Conservation (phyloP, 148 eudicot species). For the Rhododendron ovatum region DNA sequence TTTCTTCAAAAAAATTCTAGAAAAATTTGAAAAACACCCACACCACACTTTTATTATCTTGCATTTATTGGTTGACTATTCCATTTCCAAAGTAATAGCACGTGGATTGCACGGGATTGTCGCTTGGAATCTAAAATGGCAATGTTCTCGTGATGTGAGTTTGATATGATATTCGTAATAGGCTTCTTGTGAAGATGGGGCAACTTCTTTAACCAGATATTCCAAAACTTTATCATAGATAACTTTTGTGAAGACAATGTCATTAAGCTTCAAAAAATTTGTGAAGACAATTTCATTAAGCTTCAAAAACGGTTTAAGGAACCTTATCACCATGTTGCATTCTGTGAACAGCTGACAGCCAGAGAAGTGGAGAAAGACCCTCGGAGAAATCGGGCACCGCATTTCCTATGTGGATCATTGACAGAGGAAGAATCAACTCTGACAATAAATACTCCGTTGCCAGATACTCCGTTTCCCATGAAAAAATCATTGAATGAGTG, state of each 20-base stretch:
- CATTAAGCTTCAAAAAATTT: too few species aligned
- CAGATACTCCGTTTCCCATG: conserved; percentile 43
- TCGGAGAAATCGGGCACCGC: conserved; percentile 57
- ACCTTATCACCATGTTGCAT: neutral
- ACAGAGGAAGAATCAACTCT: conserved; percentile 47
- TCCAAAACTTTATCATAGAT: neutral
- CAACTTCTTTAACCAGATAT: neutral
- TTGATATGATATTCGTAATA: neutral
- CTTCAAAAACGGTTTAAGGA: neutral
- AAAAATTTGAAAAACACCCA: neutral
- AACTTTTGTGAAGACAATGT: neutral
- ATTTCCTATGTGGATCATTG: conserved; percentile 75
- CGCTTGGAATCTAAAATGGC: neutral
- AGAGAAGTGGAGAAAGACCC: conserved; percentile 68
- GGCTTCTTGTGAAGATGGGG: neutral
- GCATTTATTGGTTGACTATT: neutral
- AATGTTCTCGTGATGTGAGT: neutral
- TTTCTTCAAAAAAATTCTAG: neutral
- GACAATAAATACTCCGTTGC: conserved; percentile 37
- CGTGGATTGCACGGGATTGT: neutral
- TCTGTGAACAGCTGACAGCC: conserved; percentile 51
- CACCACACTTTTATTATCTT: neutral
- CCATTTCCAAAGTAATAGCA: neutral
- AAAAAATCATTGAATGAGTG: conserved; percentile 51
- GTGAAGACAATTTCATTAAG: too few species aligned